Base-by-base conservation (phyloP, 2,329 filamentous ascomycete genomes). In the Sporothrix euskadiensis region DNA sequence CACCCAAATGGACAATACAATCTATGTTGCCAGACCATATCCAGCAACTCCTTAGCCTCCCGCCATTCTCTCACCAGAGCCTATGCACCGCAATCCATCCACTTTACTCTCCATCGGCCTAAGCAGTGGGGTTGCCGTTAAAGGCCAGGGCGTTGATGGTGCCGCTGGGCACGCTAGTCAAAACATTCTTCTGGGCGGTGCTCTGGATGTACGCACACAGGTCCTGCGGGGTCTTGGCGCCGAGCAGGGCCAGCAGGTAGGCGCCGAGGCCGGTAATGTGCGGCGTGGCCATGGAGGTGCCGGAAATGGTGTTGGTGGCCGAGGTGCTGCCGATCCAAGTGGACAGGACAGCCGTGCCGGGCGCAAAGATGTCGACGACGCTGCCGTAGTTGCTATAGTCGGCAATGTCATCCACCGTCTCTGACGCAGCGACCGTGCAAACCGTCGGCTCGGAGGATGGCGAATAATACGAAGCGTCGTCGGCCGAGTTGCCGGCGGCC, bases 71-170 rank as follows among this genome's bases (percentile, higher is more conserved):
- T 56, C n/a, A 56, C 14, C 26, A 35, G 32, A 39, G 32, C 14
- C 19, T 9, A 30, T 54, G n/a, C 52, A 56, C 52, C 22, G 3
- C 30, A 2, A 8, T 39, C 57, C 30, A 4, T 16, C 19, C 32
- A 10, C 22, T 10, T 12, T 26, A 3, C 22, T 10, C n/a, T 26
- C 9, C 39, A 9, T 19, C 61, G 10, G 39, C 41, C n/a, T 71
- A 70, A 19, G 70, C 73, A n/a, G n/a, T 44, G 54, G 79, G 80
- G 77, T 82, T 82, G 74, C 85, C 86, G 81, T 90, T 89, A 82
- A 87, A 89, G 73, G 85, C 86, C 71, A 90, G 82, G 73, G 82
- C 78, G 83, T 89, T 89, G 77, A 79, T 77, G 71, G 85, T 88
- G 75, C 83, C 81, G 74, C 77, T 80, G 70, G 82, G 82, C 1